Evolutionary conservation across 192 early-diverging fungal genomes (phyloP), one percentile per base, ranked within the genome.

Genomic region (Irineochytrium annulatum): DNA sequence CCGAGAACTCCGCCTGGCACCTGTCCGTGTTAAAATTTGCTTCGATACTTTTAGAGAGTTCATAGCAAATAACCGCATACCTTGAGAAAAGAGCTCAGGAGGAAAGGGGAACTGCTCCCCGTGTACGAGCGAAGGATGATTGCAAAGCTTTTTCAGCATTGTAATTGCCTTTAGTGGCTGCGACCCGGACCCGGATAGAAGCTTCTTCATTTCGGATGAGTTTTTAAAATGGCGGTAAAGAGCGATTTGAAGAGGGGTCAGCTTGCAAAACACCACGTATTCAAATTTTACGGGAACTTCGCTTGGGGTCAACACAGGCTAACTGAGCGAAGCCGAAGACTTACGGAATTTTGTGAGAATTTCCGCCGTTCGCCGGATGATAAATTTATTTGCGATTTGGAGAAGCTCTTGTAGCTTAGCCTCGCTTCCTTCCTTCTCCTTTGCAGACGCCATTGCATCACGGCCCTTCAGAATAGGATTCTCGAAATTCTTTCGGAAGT

Each of bases 281-380:
- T 99, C 97, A 78, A 89, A 98, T 67, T 99, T 99, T 24, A 85
- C 81, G 0, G 97, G 95, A 43, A 99, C 90, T 93, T 62, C 1
- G 20, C 16, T 34, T 29, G n/a, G 33, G 20, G 29, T 20, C 13
- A 68, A 67, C 1, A 19, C 22, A 75, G 8, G 33, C 16, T 57
- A 28, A 19, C 24, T 4, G 14, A 55, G 33, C 31, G 32, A 52
- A 41, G 26, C 27, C 2, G 39, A 16, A 24, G 2, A 78, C 84
- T 72, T 81, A 91, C 91, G 71, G 70, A 97, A 99, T 83, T 98
- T 99, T 26, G 92, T 89, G 37, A 99, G 71, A 56, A 99, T 76
- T 52, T 97, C 94, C 48, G 97, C 94, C 3, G 94, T 99, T 35
- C 97, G 80, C 11, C 97, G 86, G 71, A 99, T 98, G 51, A 96